Percentiles rank a stretch among this genome's conserved stretches.
Evolutionary conservation across 2,329 filamentous ascomycete species (phyloP).

Genomic region (Ophiocordyceps polyrhachis-furcata): DNA sequence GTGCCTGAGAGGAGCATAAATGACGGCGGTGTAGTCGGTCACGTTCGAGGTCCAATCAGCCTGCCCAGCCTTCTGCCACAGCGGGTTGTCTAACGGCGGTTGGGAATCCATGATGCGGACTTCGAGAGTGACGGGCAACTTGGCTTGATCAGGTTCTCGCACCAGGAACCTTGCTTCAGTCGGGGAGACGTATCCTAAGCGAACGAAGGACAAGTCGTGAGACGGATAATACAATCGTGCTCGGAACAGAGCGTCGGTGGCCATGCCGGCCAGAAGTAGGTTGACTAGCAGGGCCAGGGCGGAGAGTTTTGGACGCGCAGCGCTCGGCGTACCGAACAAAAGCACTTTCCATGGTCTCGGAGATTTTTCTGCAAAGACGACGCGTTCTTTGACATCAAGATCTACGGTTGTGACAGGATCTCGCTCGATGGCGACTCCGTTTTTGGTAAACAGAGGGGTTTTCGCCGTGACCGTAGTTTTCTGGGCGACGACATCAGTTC

Average conservation of each 20-base stretch:
- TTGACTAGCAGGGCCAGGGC: conserved; percentile 56
- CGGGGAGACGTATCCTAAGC: conserved; percentile 73
- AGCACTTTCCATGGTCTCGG: conserved; percentile 44
- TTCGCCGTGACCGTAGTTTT: conserved; percentile 20
- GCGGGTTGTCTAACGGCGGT: conserved; percentile 31
- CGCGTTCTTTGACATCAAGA: conserved; percentile 43
- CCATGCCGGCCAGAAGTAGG: conserved; percentile 44
- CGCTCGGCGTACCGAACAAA: conserved; percentile 57
- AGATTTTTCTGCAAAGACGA: conserved; percentile 38
- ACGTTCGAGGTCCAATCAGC: conserved; percentile 49
- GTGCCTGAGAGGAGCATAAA: conserved; percentile 46
- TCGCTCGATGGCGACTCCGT: conserved; percentile 11
- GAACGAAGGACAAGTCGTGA: conserved; percentile 64
- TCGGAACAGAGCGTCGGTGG: conserved; percentile 61
- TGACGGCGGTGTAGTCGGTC: conserved; percentile 64
- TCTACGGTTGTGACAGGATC: conserved; percentile 22
- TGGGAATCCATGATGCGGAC: conserved; percentile 36
- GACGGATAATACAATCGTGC: conserved; percentile 50
- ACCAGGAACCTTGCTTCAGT: conserved; percentile 64
- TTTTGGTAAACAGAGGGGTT: conserved; percentile 12
- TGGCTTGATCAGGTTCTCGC: conserved; percentile 58
- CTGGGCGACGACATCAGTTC: conserved; percentile 36
- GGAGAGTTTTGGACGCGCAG: conserved; percentile 47
- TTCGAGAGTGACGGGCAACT: conserved; percentile 59
- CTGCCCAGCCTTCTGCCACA: conserved; percentile 49